Base-by-base conservation (phyloP, 352 stramenopile species). In the Globisporangium camurandrum region DNA sequence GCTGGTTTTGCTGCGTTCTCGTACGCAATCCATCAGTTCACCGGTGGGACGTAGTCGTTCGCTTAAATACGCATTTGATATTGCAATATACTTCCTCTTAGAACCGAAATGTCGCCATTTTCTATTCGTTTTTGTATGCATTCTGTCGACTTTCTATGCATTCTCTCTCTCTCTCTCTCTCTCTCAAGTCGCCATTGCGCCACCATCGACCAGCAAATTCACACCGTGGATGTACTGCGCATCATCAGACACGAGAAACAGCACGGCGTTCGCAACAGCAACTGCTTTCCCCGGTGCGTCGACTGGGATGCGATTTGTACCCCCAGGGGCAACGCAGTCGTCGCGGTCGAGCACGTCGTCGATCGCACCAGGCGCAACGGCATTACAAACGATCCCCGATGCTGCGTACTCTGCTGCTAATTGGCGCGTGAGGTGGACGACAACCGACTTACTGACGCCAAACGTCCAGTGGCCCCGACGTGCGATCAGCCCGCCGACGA, bases 1-100 rank as follows among this genome's bases (percentile, higher is more conserved):
- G 91, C 75, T 56, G 86, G 87, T 56, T 96, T 97, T 61, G 89
- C 89, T 7, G 84, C 86, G 2, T 97, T 97, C 61, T 95, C 80
- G 22, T 91, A 92, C 44, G 79, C 80, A 20, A 95, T 97, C 58
- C 83, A 97, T 56, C 61, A 81, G 36, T 81, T 96, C 59, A 96
- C 93, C 46, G 72, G 79, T 49, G 78, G 78, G n/a, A n/a, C n/a
- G n/a, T n/a, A n/a, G n/a, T n/a, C n/a, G n/a, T n/a, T n/a, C n/a
- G n/a, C n/a, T n/a, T n/a, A n/a, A n/a, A n/a, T n/a, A n/a, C n/a
- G n/a, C n/a, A n/a, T n/a, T n/a, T n/a, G n/a, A n/a, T n/a, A n/a
- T n/a, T n/a, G n/a, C n/a, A n/a, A n/a, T n/a, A n/a, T n/a, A n/a
- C n/a, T n/a, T n/a, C n/a, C n/a, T n/a, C n/a, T n/a, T n/a, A n/a